Conservation (phyloP, 768 basidiomycete species). For the Coprinopsis cinerea region DNA sequence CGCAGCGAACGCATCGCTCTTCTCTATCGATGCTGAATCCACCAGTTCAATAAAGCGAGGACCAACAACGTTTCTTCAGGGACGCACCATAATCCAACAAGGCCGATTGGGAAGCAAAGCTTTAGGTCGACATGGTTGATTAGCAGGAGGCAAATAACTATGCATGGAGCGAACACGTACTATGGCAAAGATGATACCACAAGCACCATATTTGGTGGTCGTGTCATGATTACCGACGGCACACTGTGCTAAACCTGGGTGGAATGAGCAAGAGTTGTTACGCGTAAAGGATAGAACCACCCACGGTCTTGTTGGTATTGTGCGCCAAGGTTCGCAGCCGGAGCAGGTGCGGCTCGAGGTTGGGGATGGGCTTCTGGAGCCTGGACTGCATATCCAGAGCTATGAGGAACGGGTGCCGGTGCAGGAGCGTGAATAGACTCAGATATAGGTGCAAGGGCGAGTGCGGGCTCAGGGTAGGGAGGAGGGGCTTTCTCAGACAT, state of each 20-base stretch:
- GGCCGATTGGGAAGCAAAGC: slow-evolving; percentile 8
- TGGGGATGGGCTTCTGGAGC: too few species aligned
- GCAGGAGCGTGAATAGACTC: too few species aligned
- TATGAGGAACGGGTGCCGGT: too few species aligned
- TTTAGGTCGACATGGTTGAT: not conserved
- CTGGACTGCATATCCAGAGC: too few species aligned
- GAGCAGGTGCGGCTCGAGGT: too few species aligned
- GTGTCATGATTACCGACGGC: slow-evolving; percentile 13
- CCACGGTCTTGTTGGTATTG: too few species aligned
- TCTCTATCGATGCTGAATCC: slow-evolving; percentile 8
- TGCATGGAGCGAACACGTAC: slow-evolving; percentile 14
- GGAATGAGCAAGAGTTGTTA: too few species aligned
- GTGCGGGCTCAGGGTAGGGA: too few species aligned
- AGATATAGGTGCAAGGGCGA: too few species aligned
- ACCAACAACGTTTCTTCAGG: not conserved
- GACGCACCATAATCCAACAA: slow-evolving; percentile 7
- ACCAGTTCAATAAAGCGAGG: not conserved
- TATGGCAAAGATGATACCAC: slow-evolving; percentile 22
- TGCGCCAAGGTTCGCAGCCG: too few species aligned
- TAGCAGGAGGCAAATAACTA: not conserved
- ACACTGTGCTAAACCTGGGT: not conserved
- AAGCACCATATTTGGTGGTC: slow-evolving; percentile 18
- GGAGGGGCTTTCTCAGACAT: too few species aligned
- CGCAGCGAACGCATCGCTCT: slow-evolving; percentile 6
- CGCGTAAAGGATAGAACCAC: too few species aligned